Evolutionary conservation across 1,284 basidiomycete genomes (phyloP).

Genomic region (Malassezia sp.): DNA sequence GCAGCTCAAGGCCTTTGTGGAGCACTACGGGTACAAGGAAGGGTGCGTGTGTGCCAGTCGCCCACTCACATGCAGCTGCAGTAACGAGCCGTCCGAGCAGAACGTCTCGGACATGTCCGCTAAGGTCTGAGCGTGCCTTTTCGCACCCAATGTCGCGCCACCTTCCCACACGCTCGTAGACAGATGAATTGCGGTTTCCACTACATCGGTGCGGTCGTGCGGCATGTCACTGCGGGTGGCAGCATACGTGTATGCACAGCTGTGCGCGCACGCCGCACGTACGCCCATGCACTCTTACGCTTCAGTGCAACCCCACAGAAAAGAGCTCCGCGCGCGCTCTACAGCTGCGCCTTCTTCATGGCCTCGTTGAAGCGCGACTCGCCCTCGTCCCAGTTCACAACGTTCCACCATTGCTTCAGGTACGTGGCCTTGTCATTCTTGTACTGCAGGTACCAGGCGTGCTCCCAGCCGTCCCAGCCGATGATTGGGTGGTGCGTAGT

Average conservation of each 20-base stretch:
- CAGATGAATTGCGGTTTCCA: no score
- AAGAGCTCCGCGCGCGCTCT: no score
- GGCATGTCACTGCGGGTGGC: no score
- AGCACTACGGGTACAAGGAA: slow-evolving; percentile 22
- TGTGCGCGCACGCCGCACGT: no score
- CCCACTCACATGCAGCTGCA: background rate
- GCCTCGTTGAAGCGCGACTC: slow-evolving; percentile 15
- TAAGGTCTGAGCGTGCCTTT: no score
- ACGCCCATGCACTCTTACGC: no score
- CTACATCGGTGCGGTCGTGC: no score
- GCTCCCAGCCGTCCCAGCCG: slow-evolving; percentile 95
- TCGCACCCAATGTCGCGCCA: no score
- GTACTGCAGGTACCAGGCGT: slow-evolving; percentile 51
- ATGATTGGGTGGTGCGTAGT: slow-evolving; percentile 75
- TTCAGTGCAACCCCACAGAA: no score
- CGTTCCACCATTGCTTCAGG: slow-evolving; percentile 19
- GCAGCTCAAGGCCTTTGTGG: slow-evolving; percentile 36
- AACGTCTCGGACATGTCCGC: slow-evolving; percentile 11
- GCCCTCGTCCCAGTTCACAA: slow-evolving; percentile 18
- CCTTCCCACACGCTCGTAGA: no score
- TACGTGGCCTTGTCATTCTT: slow-evolving; percentile 27
- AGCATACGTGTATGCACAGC: no score
- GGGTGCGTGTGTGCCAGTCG: background rate
- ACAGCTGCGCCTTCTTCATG: slow-evolving; percentile 15
- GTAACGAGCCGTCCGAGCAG: slow-evolving; percentile 24